phyloP scores from a whole-genome alignment of 1,139 yeast species.

The Yamadazyma triangularis region DNA sequence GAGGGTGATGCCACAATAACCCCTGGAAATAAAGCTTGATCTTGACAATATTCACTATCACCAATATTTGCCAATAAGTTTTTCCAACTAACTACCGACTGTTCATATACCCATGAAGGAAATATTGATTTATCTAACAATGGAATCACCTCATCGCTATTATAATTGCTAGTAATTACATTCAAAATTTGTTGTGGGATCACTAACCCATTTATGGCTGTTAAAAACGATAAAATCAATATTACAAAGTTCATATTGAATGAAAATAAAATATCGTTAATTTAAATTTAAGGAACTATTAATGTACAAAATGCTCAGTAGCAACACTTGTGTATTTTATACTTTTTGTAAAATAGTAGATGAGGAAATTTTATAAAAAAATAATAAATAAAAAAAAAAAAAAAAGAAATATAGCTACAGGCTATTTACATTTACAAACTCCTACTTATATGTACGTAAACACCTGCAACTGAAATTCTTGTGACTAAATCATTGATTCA shows the following conservation, averaged over 20 bases:
- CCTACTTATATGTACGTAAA: too few relatives aligned
- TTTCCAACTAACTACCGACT: conserved; percentile 46
- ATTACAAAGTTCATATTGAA: neutral
- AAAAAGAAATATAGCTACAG: too few relatives aligned
- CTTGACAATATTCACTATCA: conserved; percentile 9
- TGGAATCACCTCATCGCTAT: neutral
- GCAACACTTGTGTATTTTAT: too few relatives aligned
- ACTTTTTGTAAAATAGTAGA: too few relatives aligned
- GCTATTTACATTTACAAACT: too few relatives aligned
- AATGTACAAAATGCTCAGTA: too few relatives aligned
- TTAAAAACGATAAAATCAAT: neutral
- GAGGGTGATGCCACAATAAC: conserved; percentile 87
- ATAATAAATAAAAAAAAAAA: too few relatives aligned
- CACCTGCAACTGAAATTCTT: too few relatives aligned
- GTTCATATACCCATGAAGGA: conserved; percentile 53
- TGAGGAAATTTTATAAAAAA: too few relatives aligned
- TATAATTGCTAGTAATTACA: neutral
- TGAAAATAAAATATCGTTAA: too few relatives aligned
- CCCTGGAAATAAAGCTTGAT: conserved; percentile 47
- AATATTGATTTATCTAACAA: conserved; percentile 28
- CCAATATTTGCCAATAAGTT: conserved; percentile 64
- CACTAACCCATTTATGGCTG: neutral
- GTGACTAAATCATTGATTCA: too few relatives aligned
- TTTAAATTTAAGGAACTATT: too few relatives aligned
- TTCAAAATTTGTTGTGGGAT: conserved; percentile 1